phyloP scores from a whole-genome alignment of 2,329 filamentous ascomycete genomes.

The Westerdykella ornata region DNA sequence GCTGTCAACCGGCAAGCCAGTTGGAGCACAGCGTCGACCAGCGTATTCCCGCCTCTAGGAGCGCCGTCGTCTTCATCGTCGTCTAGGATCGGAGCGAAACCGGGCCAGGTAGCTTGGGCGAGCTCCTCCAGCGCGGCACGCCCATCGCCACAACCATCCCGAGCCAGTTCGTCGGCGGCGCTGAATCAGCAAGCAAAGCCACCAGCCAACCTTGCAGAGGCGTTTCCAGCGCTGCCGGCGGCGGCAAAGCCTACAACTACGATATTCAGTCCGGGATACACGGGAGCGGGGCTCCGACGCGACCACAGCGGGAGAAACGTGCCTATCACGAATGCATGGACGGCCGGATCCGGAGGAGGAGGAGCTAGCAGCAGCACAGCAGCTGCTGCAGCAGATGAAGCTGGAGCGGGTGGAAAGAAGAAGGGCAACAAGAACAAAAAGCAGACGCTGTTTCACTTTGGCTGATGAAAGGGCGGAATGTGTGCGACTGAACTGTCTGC shows the following conservation, averaged over 20 bases:
- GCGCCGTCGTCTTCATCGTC: conserved; percentile 14
- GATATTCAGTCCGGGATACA: conserved; percentile 47
- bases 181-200: conserved; percentile 18
- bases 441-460: conserved; percentile 47
- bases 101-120: conserved; percentile 34
- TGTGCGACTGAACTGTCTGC: neutral
- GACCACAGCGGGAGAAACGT: conserved; percentile 38
- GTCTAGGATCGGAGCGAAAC: conserved; percentile 30
- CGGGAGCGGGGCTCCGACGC: conserved; percentile 40
- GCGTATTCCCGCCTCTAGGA: conserved; percentile 30
- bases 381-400: conserved; percentile 8
- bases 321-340: conserved; percentile 38
- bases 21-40: conserved; percentile 46
- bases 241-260: conserved; percentile 62
- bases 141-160: conserved; percentile 36
- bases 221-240: conserved; percentile 75
- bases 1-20: conserved; percentile 51
- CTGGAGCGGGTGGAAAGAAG: conserved; percentile 27
- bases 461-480: conserved; percentile 20
- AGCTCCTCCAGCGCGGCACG: conserved; percentile 24
- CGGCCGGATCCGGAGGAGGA: conserved; percentile 21
- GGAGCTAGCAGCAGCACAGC: conserved; percentile 19
- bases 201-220: conserved; percentile 42
- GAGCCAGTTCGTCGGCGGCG: conserved; percentile 23
- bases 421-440: conserved; percentile 48